Percentiles rank a stretch among this genome's conserved stretches.
Conservation (phyloP, 306 rosid species). For the Alnus glutinosa region DNA sequence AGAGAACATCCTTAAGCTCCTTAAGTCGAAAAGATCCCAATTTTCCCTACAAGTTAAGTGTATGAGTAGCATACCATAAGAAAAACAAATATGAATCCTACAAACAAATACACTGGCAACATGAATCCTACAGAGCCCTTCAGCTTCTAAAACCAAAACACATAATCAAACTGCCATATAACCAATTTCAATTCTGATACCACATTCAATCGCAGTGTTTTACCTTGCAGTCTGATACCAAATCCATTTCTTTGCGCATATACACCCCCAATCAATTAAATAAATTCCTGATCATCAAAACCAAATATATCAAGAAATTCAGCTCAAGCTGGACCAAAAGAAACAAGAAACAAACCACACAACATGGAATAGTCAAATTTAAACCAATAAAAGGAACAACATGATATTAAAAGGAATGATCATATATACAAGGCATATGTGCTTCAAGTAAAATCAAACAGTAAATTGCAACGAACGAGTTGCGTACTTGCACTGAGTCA, state of each 20-base stretch:
- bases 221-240: not conserved
- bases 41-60: constrained; percentile 56
- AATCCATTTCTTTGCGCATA: constrained; percentile 8
- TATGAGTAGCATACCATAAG: not conserved
- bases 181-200: not conserved
- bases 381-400: not conserved
- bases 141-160: not conserved
- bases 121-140: not conserved
- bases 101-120: not conserved
- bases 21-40: constrained; percentile 78
- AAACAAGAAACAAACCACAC: not conserved
- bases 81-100: not conserved
- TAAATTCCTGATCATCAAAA: constrained; percentile 1
- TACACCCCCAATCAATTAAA: not conserved
- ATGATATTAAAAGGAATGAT: not conserved
- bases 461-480: not conserved
- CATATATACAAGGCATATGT: not conserved
- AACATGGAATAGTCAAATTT: not conserved
- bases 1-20: constrained; percentile 94
- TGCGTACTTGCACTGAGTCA: not conserved
- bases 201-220: not conserved
- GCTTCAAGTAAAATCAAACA: not conserved
- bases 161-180: not conserved
- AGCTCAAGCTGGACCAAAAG: not conserved
- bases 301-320: not conserved